Base-by-base conservation (phyloP, 116 monocot genomes). In the Papilionanthe hybrid region DNA sequence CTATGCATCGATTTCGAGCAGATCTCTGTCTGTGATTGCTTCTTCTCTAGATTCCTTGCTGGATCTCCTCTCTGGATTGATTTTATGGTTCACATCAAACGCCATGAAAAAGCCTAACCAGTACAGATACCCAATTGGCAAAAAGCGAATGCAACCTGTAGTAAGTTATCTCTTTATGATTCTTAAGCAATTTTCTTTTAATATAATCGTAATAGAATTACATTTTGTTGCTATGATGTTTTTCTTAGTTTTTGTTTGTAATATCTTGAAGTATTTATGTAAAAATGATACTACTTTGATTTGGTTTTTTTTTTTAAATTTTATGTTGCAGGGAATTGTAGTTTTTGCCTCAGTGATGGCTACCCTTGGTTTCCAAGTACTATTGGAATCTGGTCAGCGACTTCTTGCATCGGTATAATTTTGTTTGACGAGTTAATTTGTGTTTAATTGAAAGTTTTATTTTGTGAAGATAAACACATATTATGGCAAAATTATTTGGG, bases 261-360 rank as follows among this genome's bases (percentile, higher is more conserved):
- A 1, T 23, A 23, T 12, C 5, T 63, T n/a, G 22, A 63, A 65
- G 0, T 22, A 4, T 15, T 68, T 28, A 28, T 71, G 30, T 37
- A 18, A 28, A 37, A 17, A 32, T 30, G 32, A 13, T 73, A 41
- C 9, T 44, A 1, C 18, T 42, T 43, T 73, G 22, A 18, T 71
- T 5, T 71, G 28, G 19, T 41, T 41, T 0, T 67, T 71, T 7
- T 32, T 71, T 45, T 45, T 45, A 5, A 4, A 27, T 48, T 55
- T 45, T 45, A 32, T 43, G 41, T 30, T 84, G 48, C 77, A 96
- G 96, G 96, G 96, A 9, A 96, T 96, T 66, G 83, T 93, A 75
- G 90, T 92, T 28, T 96, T 96, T 77, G 92, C 96, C 42, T 93
- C 93, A 7, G 87, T 92, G 5, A 96, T 96, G 96, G 96, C 92